phyloP scores from a whole-genome alignment of 1,284 basidiomycete species.

The Melanopsichium pennsylvanicum region DNA sequence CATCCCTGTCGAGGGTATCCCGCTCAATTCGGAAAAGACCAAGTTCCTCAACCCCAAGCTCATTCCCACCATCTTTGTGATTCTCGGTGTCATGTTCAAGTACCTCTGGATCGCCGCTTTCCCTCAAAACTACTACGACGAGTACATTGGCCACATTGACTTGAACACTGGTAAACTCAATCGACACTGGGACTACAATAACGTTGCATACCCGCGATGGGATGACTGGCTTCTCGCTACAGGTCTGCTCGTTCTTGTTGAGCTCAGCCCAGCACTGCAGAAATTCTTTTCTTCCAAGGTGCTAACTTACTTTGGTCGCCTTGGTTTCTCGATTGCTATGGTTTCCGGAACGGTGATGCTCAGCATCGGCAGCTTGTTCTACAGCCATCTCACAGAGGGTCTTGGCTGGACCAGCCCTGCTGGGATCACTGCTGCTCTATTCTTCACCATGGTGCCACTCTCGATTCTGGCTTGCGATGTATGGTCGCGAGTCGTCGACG shows the following conservation, averaged over 20 bases:
- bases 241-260: slow-evolving; percentile 46
- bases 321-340: slow-evolving; percentile 51
- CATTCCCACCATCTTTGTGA: slow-evolving; percentile 33
- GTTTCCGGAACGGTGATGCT: slow-evolving; percentile 49
- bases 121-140: slow-evolving; percentile 35
- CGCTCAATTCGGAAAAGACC: slow-evolving; percentile 29
- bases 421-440: slow-evolving; percentile 37
- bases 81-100: slow-evolving; percentile 49
- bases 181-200: slow-evolving; percentile 35
- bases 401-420: slow-evolving; percentile 33
- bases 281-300: slow-evolving; percentile 27
- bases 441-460: slow-evolving; percentile 50
- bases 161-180: slow-evolving; percentile 48
- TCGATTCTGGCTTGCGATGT: slow-evolving; percentile 43
- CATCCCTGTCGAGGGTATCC: slow-evolving; percentile 32
- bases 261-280: slow-evolving; percentile 37
- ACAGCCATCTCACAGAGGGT: slow-evolving; percentile 28
- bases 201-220: slow-evolving; percentile 48
- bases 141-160: slow-evolving; percentile 47
- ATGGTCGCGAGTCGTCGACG: slow-evolving; percentile 46
- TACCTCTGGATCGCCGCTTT: slow-evolving; percentile 46
- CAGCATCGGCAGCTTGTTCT: slow-evolving; percentile 44
- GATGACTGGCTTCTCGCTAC: slow-evolving; percentile 54
- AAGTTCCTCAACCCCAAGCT: slow-evolving; percentile 43
- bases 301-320: slow-evolving; percentile 45